Conservation (phyloP, 768 basidiomycete species). For the Epithele typhae region DNA sequence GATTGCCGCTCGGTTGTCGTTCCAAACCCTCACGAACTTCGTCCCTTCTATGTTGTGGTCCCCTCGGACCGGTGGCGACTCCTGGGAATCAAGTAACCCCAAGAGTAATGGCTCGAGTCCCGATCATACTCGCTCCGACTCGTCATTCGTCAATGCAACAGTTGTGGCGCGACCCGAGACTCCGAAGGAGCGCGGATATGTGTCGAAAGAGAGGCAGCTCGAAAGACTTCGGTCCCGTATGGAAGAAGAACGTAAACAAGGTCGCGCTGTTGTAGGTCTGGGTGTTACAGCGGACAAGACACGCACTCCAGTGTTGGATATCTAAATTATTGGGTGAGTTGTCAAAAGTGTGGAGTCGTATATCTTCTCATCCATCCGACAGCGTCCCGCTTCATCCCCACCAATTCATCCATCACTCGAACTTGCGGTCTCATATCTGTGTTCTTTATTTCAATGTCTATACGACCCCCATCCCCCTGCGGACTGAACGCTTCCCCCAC, state of each 20-base stretch:
- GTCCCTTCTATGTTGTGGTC: constrained; percentile 41
- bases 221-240: constrained; percentile 56
- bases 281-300: constrained; percentile 9
- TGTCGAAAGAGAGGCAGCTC: constrained; percentile 64
- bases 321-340: constrained; percentile 16
- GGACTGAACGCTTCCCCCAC: constrained; percentile 1
- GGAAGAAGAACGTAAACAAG: constrained; percentile 30
- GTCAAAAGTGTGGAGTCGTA: background rate
- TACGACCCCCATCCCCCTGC: background rate
- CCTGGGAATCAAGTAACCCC: constrained; percentile 18
- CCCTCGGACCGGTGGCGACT: constrained; percentile 15
- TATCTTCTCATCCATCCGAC: no score
- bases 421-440: constrained; percentile 9
- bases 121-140: constrained; percentile 4
- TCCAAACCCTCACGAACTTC: constrained; percentile 57
- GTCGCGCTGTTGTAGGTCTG: constrained; percentile 3
- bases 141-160: constrained; percentile 11
- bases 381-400: constrained; percentile 6
- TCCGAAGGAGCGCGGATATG: constrained; percentile 36
- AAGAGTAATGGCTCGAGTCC: constrained; percentile 7
- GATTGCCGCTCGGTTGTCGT: constrained; percentile 51
- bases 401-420: background rate
- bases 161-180: constrained; percentile 3
- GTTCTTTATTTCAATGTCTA: constrained; percentile 4
- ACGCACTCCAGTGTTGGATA: constrained; percentile 13